phyloP scores from a whole-genome alignment of 176 grass and related monocot species.

The Stipa capillata region DNA sequence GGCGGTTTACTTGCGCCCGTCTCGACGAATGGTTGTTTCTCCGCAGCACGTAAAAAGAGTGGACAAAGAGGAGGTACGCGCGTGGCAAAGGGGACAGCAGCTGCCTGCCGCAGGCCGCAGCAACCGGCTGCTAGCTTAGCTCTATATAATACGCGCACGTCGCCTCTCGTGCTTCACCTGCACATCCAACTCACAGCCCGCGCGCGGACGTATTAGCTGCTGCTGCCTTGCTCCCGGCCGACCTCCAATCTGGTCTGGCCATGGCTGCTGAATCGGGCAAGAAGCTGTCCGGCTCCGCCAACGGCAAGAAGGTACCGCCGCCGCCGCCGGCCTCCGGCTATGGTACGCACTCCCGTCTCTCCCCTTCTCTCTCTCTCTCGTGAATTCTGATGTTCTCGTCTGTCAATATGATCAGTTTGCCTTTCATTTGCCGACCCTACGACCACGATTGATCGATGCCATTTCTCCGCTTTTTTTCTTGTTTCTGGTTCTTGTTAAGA shows the following conservation, averaged over 20 bases:
- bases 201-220: not conserved
- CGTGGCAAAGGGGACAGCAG: too few relatives aligned
- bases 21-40: too few relatives aligned
- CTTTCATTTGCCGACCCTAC: not conserved
- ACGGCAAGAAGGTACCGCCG: constrained; percentile 7
- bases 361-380: not conserved
- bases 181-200: not conserved
- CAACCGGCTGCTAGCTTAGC: not conserved
- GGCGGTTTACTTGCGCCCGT: not conserved
- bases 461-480: not conserved
- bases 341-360: not conserved
- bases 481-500: too few relatives aligned
- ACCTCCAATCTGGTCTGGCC: not conserved
- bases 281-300: not conserved
- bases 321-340: constrained; percentile 8
- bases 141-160: not conserved
- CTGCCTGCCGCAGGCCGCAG: too few relatives aligned
- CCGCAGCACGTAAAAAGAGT: too few relatives aligned
- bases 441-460: not conserved
- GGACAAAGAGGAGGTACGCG: too few relatives aligned
- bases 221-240: not conserved
- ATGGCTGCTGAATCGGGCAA: constrained; percentile 1
- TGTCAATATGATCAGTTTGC: not conserved
- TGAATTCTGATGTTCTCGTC: not conserved
- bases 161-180: not conserved